Percentiles rank a stretch among this genome's conserved stretches.
These are phyloP conservation scores for Omphalea diandra DNA, from an alignment of 441 rosid genomes.

Conservation along the genomic window DNA sequence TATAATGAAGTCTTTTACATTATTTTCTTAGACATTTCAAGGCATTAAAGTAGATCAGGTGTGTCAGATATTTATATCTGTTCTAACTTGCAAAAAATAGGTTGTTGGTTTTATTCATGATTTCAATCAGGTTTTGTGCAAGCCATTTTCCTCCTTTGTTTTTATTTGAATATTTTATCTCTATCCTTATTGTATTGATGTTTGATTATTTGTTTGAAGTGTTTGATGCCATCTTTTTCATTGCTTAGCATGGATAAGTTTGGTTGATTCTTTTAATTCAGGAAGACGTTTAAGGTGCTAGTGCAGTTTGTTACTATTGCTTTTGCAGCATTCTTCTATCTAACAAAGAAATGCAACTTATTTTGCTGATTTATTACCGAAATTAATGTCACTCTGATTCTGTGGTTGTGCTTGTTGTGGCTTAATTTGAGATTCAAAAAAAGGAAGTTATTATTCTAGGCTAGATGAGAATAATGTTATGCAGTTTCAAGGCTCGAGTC, in stretches of 20 bases:
- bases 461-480: neutral
- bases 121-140: neutral
- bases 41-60: neutral
- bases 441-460: neutral
- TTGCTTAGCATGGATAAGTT: neutral
- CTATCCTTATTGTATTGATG: neutral
- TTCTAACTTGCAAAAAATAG: neutral
- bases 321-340: neutral
- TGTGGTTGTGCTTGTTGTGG: neutral
- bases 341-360: neutral
- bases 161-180: neutral
- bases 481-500: neutral
- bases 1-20: neutral
- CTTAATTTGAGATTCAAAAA: neutral
- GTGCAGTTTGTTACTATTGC: neutral
- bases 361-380: neutral
- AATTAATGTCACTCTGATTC: neutral
- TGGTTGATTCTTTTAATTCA: neutral
- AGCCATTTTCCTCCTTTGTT: neutral
- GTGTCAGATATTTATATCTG: neutral
- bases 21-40: neutral
- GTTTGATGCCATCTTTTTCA: slow-evolving; percentile 1
- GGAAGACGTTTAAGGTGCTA: neutral
- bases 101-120: neutral
- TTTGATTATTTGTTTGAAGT: too few relatives aligned